Evolutionary conservation across 495 filamentous ascomycete species (phyloP).

Genomic region (Tricharina praecox): DNA sequence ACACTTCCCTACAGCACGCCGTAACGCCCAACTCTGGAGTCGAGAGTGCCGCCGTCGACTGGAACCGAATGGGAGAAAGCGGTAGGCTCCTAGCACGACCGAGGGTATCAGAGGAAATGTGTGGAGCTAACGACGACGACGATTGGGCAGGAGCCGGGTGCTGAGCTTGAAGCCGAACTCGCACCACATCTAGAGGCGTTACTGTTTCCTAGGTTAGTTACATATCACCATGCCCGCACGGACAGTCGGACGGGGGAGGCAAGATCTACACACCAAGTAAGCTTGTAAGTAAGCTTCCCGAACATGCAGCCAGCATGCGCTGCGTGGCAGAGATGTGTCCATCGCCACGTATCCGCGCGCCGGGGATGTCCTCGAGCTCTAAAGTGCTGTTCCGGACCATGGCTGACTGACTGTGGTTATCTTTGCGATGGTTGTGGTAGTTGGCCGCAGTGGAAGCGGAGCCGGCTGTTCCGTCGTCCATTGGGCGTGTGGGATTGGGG

Average conservation of each 20-base stretch:
- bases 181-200: constrained; percentile 91
- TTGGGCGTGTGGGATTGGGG: too few species aligned
- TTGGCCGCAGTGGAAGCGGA: background rate
- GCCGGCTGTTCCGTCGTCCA: background rate
- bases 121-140: constrained; percentile 5
- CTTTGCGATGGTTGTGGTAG: background rate
- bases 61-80: constrained; percentile 22
- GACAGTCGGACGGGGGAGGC: background rate
- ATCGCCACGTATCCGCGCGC: constrained; percentile 20
- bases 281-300: constrained; percentile 75
- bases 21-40: constrained; percentile 69
- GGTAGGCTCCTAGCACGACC: constrained; percentile 22
- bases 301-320: constrained; percentile 87
- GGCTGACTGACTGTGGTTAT: background rate
- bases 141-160: constrained; percentile 31
- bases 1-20: constrained; percentile 89
- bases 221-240: too few species aligned
- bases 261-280: constrained; percentile 56
- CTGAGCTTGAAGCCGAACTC: constrained; percentile 86
- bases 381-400: constrained; percentile 3
- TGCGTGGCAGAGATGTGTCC: constrained; percentile 53
- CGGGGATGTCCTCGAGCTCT: constrained; percentile 20
- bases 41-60: constrained; percentile 20
- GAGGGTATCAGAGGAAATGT: constrained; percentile 10
- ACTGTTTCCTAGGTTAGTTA: too few species aligned